Conservation (phyloP, 768 basidiomycete genomes). For the Tylopilus subfusipes region DNA sequence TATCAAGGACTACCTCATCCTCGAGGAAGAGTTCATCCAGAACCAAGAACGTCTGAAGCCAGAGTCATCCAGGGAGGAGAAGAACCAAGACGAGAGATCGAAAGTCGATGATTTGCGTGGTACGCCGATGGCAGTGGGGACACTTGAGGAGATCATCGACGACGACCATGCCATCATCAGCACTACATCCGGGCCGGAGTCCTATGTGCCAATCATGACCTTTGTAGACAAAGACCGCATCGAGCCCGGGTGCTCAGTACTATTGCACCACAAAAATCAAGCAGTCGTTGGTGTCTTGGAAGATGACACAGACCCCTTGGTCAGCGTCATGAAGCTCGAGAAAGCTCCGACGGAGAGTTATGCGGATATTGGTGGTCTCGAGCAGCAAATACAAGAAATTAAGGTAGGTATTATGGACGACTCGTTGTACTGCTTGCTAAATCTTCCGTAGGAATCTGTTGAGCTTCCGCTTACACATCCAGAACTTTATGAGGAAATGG, state of each 20-base stretch:
- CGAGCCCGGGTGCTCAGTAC: slow-evolving; percentile 92
- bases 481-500: slow-evolving; percentile 99
- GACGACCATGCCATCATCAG: slow-evolving; percentile 99
- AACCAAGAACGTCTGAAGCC: slow-evolving; percentile 92
- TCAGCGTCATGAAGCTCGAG: slow-evolving; percentile 98
- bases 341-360: slow-evolving; percentile 99
- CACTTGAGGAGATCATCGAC: slow-evolving; percentile 96
- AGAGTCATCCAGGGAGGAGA: slow-evolving; percentile 84
- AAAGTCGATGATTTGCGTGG: slow-evolving; percentile 94
- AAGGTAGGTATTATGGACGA: slow-evolving; percentile 53
- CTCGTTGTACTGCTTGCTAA: background rate
- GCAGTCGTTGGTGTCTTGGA: slow-evolving; percentile 93
- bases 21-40: slow-evolving; percentile 93
- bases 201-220: slow-evolving; percentile 95
- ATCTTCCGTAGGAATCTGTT: slow-evolving; percentile 76
- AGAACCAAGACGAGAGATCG: slow-evolving; percentile 91
- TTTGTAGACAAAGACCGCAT: slow-evolving; percentile 98
- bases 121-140: slow-evolving; percentile 96
- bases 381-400: slow-evolving; percentile 97
- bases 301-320: slow-evolving; percentile 93
- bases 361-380: slow-evolving; percentile 96
- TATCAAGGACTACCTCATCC: slow-evolving; percentile 94
- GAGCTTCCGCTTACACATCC: slow-evolving; percentile 97
- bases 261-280: slow-evolving; percentile 95
- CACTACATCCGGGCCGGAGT: slow-evolving; percentile 91